These are phyloP conservation scores for Claviceps digitariae DNA, from an alignment of 2,329 filamentous ascomycete genomes.

Conservation along the genomic window DNA sequence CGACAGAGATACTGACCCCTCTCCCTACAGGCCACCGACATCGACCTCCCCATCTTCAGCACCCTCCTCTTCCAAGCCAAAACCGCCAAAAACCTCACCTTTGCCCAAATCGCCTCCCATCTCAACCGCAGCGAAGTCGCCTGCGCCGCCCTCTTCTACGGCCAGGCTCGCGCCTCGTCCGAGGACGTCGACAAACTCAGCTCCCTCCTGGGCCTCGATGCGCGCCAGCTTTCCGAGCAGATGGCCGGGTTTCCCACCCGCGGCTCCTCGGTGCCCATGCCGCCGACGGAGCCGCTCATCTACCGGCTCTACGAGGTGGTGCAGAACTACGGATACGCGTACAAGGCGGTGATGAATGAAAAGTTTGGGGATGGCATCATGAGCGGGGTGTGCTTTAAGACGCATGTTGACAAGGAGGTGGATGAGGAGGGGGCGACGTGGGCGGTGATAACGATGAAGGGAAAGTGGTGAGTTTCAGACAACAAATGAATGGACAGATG, in stretches of 20 bases:
- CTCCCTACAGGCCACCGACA: slow-evolving; percentile 30
- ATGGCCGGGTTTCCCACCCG: slow-evolving; percentile 68
- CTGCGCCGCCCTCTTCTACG: slow-evolving; percentile 81
- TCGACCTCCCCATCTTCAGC: slow-evolving; percentile 57
- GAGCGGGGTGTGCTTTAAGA: slow-evolving; percentile 86
- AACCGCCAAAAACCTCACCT: slow-evolving; percentile 58
- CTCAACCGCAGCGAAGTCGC: slow-evolving; percentile 73
- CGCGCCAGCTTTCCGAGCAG: slow-evolving; percentile 42
- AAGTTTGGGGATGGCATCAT: slow-evolving; percentile 93
- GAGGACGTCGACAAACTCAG: slow-evolving; percentile 57
- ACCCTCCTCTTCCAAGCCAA: slow-evolving; percentile 61
- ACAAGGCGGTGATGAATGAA: slow-evolving; percentile 91
- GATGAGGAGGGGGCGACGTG: slow-evolving; percentile 70
- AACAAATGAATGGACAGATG: no score
- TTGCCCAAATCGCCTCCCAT: slow-evolving; percentile 61
- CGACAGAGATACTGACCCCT: slow-evolving; percentile 11
- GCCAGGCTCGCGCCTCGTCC: slow-evolving; percentile 59
- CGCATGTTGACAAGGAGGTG: slow-evolving; percentile 85
- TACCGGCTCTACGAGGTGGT: slow-evolving; percentile 90
- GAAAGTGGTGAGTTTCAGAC: slow-evolving; percentile 59
- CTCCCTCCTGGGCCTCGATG: slow-evolving; percentile 46
- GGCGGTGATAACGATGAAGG: slow-evolving; percentile 72
- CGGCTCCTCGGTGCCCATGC: slow-evolving; percentile 43
- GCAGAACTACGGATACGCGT: slow-evolving; percentile 93
- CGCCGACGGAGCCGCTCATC: slow-evolving; percentile 37